These are phyloP conservation scores for Fusarium sp. DNA, from an alignment of 2,329 filamentous ascomycete genomes.

Conservation along the genomic window DNA sequence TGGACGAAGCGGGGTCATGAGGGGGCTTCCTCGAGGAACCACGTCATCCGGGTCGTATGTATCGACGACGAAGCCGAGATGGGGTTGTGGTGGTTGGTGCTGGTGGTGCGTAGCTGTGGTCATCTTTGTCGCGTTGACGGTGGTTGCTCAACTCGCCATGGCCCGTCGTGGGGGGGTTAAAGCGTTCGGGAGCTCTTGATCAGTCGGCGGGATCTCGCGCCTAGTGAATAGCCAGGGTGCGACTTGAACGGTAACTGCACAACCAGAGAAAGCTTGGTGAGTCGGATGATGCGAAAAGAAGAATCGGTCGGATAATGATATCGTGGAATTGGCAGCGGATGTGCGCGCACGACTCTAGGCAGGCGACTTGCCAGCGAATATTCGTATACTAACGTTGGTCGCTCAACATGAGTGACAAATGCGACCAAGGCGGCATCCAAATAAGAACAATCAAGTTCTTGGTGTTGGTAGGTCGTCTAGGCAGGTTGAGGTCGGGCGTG, in stretches of 20 bases:
- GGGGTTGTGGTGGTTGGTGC: conserved; percentile 45
- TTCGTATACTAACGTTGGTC: conserved; percentile 12
- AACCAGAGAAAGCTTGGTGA: not conserved
- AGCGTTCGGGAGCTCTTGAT: conserved; percentile 26
- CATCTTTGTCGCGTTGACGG: conserved; percentile 47
- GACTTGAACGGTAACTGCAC: conserved; percentile 4
- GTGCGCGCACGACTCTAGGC: conserved; percentile 4
- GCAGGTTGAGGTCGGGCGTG: conserved; percentile 5
- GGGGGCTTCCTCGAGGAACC: conserved; percentile 56
- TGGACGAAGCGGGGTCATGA: conserved; percentile 51
- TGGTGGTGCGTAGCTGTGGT: conserved; percentile 52
- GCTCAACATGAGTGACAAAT: conserved; percentile 10
- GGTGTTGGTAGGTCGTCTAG: not conserved
- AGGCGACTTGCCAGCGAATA: conserved; percentile 8
- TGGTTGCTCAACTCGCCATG: conserved; percentile 52
- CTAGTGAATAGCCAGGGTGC: conserved; percentile 6
- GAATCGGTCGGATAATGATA: conserved; percentile 2
- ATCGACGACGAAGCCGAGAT: conserved; percentile 47
- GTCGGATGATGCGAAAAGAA: conserved; percentile 3
- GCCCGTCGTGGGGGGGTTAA: conserved; percentile 37
- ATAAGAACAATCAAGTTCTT: not conserved
- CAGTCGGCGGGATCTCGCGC: conserved; percentile 27
- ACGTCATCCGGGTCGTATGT: conserved; percentile 60
- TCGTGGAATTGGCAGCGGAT: conserved; percentile 1
- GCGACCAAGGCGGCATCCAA: conserved; percentile 5